Percentiles rank a stretch among this genome's conserved stretches.
These are phyloP conservation scores for Jackrogersella multiformis DNA, from an alignment of 495 filamentous ascomycete genomes.

Conservation along the genomic window DNA sequence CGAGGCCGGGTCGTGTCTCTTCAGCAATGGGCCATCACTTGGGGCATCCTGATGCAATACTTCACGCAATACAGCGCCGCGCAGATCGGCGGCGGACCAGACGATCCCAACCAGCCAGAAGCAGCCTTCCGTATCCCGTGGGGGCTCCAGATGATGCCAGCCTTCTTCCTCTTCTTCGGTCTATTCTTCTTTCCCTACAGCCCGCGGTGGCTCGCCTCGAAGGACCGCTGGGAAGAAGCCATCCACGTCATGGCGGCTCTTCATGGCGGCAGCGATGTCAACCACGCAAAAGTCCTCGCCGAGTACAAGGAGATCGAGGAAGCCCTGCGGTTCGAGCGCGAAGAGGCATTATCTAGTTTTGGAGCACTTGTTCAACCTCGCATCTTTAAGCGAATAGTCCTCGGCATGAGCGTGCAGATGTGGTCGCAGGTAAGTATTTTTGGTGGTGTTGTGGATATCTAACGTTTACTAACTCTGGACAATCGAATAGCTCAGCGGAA, in stretches of 20 bases:
- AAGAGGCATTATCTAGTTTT: conserved; percentile 65
- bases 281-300: conserved; percentile 69
- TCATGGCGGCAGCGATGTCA: conserved; percentile 68
- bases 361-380: conserved; percentile 66
- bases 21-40: conserved; percentile 83
- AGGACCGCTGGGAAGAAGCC: conserved; percentile 80
- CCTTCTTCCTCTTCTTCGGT: conserved; percentile 68
- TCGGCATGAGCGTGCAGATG: conserved; percentile 79
- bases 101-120: conserved; percentile 64
- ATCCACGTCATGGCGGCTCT: conserved; percentile 69
- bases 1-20: conserved; percentile 78
- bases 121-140: conserved; percentile 78
- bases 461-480: conserved; percentile 12
- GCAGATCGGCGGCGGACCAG: conserved; percentile 66
- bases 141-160: conserved; percentile 77
- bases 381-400: conserved; percentile 72
- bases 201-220: conserved; percentile 77
- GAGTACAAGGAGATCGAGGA: conserved; percentile 76
- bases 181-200: conserved; percentile 77
- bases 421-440: conserved; percentile 66
- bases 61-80: conserved; percentile 78
- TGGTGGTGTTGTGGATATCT: too few relatives aligned
- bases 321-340: conserved; percentile 68
- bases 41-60: conserved; percentile 72
- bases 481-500: conserved; percentile 67